Evolutionary conservation across 495 filamentous ascomycete species (phyloP).

Genomic region (Cryomyces minteri): DNA sequence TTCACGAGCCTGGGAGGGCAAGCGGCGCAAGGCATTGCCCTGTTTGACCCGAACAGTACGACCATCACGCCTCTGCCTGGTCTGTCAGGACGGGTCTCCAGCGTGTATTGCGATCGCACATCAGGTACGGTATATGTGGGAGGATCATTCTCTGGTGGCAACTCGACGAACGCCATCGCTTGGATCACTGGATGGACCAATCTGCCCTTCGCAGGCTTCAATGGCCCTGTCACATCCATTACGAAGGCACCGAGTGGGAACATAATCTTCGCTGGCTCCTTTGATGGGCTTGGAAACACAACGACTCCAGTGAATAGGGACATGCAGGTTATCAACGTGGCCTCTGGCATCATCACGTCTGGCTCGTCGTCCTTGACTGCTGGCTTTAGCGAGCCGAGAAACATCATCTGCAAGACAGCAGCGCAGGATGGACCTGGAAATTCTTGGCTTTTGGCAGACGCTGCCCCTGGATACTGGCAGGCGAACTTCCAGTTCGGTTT

Average conservation of each 20-base stretch:
- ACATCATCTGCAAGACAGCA: slow-evolving; percentile 66
- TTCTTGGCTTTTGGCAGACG: slow-evolving; percentile 74
- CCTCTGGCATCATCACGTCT: slow-evolving; percentile 51
- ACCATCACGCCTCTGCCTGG: slow-evolving; percentile 54
- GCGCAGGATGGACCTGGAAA: slow-evolving; percentile 44
- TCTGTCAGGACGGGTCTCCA: slow-evolving; percentile 60
- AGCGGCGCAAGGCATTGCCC: slow-evolving; percentile 58
- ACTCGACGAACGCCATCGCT: slow-evolving; percentile 76
- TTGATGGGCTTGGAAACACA: slow-evolving; percentile 75
- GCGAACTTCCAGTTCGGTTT: slow-evolving; percentile 71
- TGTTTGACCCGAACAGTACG: slow-evolving; percentile 53
- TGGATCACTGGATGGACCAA: slow-evolving; percentile 73
- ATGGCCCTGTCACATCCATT: slow-evolving; percentile 81
- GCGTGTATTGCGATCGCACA: slow-evolving; percentile 67
- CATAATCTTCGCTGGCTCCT: slow-evolving; percentile 84
- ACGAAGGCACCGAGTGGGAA: slow-evolving; percentile 58
- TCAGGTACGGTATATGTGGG: slow-evolving; percentile 79
- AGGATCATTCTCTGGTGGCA: slow-evolving; percentile 58
- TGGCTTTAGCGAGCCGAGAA: slow-evolving; percentile 62
- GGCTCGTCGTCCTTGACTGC: slow-evolving; percentile 35
- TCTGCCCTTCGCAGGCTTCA: slow-evolving; percentile 83
- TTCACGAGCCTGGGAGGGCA: slow-evolving; percentile 79
- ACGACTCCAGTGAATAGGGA: slow-evolving; percentile 35
- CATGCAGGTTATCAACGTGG: slow-evolving; percentile 68
- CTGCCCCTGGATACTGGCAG: slow-evolving; percentile 64